Conservation (phyloP, 495 filamentous ascomycete species). For the Hypomontagnella monticulosa region DNA sequence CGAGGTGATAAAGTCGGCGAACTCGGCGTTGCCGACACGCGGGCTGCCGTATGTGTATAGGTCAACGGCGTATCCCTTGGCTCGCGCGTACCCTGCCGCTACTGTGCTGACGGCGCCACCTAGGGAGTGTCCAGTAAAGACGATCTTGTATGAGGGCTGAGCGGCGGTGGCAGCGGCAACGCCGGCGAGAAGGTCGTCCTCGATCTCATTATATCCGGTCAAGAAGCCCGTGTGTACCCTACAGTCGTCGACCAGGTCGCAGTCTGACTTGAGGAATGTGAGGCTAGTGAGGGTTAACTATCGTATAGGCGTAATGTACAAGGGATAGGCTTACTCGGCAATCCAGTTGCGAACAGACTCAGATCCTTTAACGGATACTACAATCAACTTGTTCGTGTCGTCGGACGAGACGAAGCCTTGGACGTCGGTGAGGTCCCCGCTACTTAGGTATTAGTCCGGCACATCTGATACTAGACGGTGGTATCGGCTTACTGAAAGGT, state of each 20-base stretch:
- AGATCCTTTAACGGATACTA: constrained; percentile 76
- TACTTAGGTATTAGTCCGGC: constrained; percentile 39
- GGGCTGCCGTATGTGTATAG: constrained; percentile 75
- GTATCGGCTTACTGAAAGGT: constrained; percentile 66
- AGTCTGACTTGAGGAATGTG: constrained; percentile 45
- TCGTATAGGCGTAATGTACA: not conserved
- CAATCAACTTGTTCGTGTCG: constrained; percentile 66
- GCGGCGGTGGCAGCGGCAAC: constrained; percentile 42
- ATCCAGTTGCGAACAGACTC: constrained; percentile 72
- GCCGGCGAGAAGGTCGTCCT: constrained; percentile 25
- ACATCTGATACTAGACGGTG: not conserved
- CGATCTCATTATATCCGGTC: constrained; percentile 50
- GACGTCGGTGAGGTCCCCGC: constrained; percentile 65
- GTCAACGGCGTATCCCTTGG: constrained; percentile 53
- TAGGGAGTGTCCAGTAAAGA: constrained; percentile 74
- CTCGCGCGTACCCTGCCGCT: constrained; percentile 66
- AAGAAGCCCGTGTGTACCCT: constrained; percentile 54
- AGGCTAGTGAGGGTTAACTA: constrained; percentile 38
- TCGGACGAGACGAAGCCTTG: constrained; percentile 78
- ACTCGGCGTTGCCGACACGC: constrained; percentile 67
- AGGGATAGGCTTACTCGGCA: constrained; percentile 61
- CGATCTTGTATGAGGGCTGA: constrained; percentile 63
- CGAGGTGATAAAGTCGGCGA: constrained; percentile 66
- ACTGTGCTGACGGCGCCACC: constrained; percentile 73
- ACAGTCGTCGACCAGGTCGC: constrained; percentile 48